Percentiles rank a stretch among this genome's conserved stretches.
Conservation (phyloP, 345 rosid genomes). For the Triadica sebifera region DNA sequence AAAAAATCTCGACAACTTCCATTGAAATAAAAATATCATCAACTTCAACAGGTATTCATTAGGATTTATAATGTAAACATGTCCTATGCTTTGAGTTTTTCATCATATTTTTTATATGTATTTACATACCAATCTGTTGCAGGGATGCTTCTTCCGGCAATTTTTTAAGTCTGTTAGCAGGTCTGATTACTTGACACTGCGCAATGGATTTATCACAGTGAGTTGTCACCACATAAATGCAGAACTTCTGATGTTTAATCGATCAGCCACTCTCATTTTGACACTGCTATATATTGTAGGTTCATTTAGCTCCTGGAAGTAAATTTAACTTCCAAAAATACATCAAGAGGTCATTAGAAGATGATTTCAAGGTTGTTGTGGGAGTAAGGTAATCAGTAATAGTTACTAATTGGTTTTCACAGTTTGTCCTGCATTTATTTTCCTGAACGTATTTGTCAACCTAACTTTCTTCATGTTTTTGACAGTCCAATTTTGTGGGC, state of each 20-base stretch:
- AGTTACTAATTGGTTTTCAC: background rate
- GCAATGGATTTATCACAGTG: constrained; percentile 89
- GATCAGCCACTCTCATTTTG: background rate
- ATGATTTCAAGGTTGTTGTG: constrained; percentile 75
- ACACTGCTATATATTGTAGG: constrained; percentile 39
- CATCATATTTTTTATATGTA: too few relatives aligned
- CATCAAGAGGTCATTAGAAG: constrained; percentile 88
- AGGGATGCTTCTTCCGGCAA: constrained; percentile 93
- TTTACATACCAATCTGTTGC: constrained; percentile 27
- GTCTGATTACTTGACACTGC: constrained; percentile 82
- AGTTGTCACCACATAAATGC: constrained; percentile 27
- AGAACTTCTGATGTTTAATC: background rate
- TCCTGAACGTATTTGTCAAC: background rate
- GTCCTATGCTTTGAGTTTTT: too few relatives aligned
- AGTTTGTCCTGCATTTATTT: background rate
- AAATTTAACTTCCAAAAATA: constrained; percentile 88
- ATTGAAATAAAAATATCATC: too few relatives aligned
- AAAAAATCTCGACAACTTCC: too few relatives aligned
- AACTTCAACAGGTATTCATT: too few relatives aligned
- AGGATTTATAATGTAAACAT: too few relatives aligned
- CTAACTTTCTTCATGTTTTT: constrained; percentile 13
- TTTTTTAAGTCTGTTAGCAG: constrained; percentile 79
- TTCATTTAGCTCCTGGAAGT: constrained; percentile 91
- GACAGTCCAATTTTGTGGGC: constrained; percentile 86
- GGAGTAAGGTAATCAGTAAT: constrained; percentile 66